These are phyloP conservation scores for Mycena haematopus DNA, from an alignment of 768 basidiomycete species.

Conservation along the genomic window DNA sequence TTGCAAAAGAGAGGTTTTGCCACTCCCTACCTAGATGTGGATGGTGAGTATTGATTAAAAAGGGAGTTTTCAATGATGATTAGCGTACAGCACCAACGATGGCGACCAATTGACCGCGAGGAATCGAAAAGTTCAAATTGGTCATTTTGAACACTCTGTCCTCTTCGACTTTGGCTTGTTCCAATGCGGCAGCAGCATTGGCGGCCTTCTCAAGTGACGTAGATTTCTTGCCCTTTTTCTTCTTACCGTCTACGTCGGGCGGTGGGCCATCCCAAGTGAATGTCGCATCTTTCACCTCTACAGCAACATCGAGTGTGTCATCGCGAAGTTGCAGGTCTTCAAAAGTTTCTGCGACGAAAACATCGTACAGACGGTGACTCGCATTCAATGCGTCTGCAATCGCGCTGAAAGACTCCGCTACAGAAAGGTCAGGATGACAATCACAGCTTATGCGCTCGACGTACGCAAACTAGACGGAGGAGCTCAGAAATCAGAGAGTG, in stretches of 20 bases:
- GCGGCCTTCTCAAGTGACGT: conserved; percentile 22
- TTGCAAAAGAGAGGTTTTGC: conserved; percentile 75
- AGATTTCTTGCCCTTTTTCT: conserved; percentile 37
- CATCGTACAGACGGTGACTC: conserved; percentile 71
- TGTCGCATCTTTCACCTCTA: conserved; percentile 70
- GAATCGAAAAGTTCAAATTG: conserved; percentile 70
- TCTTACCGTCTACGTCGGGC: conserved; percentile 51
- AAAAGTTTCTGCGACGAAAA: conserved; percentile 85
- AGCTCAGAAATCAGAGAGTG: background rate
- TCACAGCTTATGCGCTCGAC: conserved; percentile 27
- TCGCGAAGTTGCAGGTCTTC: conserved; percentile 65
- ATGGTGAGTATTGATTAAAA: background rate
- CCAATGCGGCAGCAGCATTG: conserved; percentile 27
- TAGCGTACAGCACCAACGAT: conserved; percentile 72
- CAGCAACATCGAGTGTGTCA: conserved; percentile 59
- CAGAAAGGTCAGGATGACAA: conserved; percentile 12
- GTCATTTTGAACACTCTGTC: conserved; percentile 66
- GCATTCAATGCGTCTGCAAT: conserved; percentile 88
- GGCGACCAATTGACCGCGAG: conserved; percentile 79
- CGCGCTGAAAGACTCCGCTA: conserved; percentile 74
- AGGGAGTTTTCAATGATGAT: background rate
- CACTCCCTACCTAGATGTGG: conserved; percentile 57
- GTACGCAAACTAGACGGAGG: conserved; percentile 43
- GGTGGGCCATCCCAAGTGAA: conserved; percentile 91
- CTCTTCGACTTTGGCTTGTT: conserved; percentile 43